A percentile compares a stretch with the other conserved stretches of the same genome.
Conservation (phyloP, 2,329 filamentous ascomycete genomes). For the Epichloe elymi region DNA sequence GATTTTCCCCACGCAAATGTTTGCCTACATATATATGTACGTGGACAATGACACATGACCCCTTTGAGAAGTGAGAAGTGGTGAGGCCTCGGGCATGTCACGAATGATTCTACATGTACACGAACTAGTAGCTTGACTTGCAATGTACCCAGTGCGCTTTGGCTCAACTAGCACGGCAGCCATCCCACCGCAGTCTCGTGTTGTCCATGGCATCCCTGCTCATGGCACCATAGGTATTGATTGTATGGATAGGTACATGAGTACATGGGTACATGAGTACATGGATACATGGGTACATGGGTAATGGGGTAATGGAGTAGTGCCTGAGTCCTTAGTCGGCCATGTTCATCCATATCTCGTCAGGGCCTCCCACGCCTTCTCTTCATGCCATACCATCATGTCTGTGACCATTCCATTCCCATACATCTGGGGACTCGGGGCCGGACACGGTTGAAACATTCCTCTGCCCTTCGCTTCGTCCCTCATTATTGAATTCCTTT, state of each 20-base stretch:
- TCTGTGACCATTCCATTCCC: conserved; percentile 1
- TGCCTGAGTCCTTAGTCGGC: neutral
- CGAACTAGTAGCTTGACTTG: neutral
- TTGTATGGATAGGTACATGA: too few species aligned
- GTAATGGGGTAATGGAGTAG: neutral
- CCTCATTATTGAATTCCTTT: conserved; percentile 9
- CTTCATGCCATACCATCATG: neutral
- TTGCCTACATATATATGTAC: too few species aligned
- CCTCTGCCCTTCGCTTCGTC: conserved; percentile 1
- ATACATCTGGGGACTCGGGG: neutral
- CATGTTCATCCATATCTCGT: conserved; percentile 6
- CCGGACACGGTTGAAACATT: conserved; percentile 6
- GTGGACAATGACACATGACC: too few species aligned
- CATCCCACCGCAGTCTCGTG: neutral
- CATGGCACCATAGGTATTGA: too few species aligned
- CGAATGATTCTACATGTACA: too few species aligned
- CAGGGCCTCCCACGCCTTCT: conserved; percentile 3
- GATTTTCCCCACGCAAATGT: too few species aligned
- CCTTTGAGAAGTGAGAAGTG: neutral
- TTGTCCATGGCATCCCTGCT: neutral
- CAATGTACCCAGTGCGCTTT: conserved; percentile 6
- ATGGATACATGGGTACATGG: neutral
- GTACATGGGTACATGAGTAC: too few species aligned
- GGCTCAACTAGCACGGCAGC: neutral
- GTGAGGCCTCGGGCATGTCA: neutral